Base-by-base conservation (phyloP, 1,139 yeast species). In the Fermentozyma sake region DNA sequence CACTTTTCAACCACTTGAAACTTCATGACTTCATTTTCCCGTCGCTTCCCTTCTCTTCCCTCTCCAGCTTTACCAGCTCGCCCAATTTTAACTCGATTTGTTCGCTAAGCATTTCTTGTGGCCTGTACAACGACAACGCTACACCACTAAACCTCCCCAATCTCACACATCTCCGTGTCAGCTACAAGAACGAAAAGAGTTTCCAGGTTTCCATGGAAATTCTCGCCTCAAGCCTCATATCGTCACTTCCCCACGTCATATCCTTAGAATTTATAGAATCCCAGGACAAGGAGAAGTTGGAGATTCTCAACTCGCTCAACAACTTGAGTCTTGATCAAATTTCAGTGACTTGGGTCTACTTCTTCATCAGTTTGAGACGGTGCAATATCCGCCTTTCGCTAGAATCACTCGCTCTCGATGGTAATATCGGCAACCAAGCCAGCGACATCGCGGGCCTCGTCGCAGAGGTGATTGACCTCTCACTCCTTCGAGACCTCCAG, bases 321-420 rank as follows among this genome's bases (percentile, higher is more conserved):
- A 25, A 22, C 9, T 22, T 35, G 5, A 26, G 17, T 10, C 11
- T 35, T n/a, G 20, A 20, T 16, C 27, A 25, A 5, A 28, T 24
- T 10, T 39, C 42, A 5, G 21, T 31, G 3, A n/a, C 10, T 8
- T 50, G 53, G 54, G 20, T 38, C 10, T 22, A 28, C 10, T 44
- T 50, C 27, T 44, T 50, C 20, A 19, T 28, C 7, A 37, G 25
- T 2, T 29, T 44, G 10, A 16, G 24, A 1, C 25, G 28, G 2
- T 23, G 27, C 6, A 28, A 25, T 3, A 18, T 18, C 3, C 14
- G 18, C 12, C 29, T 48, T 12, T 9, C 15, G 7, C 26, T 50
- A 13, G 15, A 15, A 4, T 26, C 35, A 2, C 33, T 50, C 14
- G 44, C 35, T 2, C 25, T 50, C 8, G 50, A 46, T 18, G 52